These are phyloP conservation scores for Ophidiomyces ophidiicola DNA, from an alignment of 2,329 filamentous ascomycete genomes.

Conservation along the genomic window DNA sequence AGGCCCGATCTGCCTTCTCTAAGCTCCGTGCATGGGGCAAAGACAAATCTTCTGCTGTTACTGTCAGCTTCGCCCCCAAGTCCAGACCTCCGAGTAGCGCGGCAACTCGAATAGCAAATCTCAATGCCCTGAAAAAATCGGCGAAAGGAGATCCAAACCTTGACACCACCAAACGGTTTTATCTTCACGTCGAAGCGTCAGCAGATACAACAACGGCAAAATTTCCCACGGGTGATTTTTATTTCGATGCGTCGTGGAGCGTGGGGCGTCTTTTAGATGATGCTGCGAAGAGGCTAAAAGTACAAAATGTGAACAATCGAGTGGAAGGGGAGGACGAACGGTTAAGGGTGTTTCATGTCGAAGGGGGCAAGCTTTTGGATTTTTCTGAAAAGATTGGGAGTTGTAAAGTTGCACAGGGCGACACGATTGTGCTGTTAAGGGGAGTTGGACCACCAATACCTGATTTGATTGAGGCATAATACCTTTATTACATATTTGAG, in stretches of 20 bases:
- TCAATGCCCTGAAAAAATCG: slow-evolving; percentile 68
- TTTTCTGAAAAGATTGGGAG: slow-evolving; percentile 76
- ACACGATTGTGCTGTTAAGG: slow-evolving; percentile 77
- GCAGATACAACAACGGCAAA: slow-evolving; percentile 74
- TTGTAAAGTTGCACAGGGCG: slow-evolving; percentile 57
- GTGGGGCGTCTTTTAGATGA: slow-evolving; percentile 53
- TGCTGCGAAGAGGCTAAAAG: slow-evolving; percentile 31
- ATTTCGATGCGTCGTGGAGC: slow-evolving; percentile 76
- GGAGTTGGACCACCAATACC: slow-evolving; percentile 68
- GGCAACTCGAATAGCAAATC: slow-evolving; percentile 53
- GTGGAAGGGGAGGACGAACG: slow-evolving; percentile 49
- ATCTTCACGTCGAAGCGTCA: slow-evolving; percentile 80
- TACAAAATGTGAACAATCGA: slow-evolving; percentile 38
- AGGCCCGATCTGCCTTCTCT: slow-evolving; percentile 61
- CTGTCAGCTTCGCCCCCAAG: slow-evolving; percentile 53
- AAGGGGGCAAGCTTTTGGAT: slow-evolving; percentile 72
- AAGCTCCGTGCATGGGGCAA: slow-evolving; percentile 69
- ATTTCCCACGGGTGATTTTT: slow-evolving; percentile 69
- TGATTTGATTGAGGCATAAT: slow-evolving; percentile 52
- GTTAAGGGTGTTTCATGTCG: slow-evolving; percentile 82
- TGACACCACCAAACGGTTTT: slow-evolving; percentile 70
- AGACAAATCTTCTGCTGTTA: slow-evolving; percentile 53
- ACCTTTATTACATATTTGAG: too few species aligned
- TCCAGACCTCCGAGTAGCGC: slow-evolving; percentile 53
- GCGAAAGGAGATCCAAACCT: slow-evolving; percentile 85